Percentiles rank a stretch among this genome's conserved stretches.
phyloP scores from a whole-genome alignment of 78 protist species.

The Dictyostelium citrinum region DNA sequence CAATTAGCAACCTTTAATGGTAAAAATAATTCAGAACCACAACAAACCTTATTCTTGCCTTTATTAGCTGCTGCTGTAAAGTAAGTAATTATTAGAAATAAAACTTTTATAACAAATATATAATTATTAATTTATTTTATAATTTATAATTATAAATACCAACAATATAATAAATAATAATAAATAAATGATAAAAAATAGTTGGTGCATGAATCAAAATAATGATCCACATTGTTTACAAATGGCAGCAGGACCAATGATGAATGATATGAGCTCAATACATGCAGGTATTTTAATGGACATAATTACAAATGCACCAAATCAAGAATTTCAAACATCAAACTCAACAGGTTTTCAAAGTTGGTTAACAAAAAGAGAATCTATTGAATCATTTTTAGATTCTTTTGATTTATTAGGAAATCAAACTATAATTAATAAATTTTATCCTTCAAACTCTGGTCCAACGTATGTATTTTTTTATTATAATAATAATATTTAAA shows the following conservation, averaged over 20 bases:
- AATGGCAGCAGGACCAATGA: conserved; percentile 56
- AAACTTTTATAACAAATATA: too few species aligned
- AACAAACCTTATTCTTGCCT: conserved; percentile 32
- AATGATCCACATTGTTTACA: conserved; percentile 74
- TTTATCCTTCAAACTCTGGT: conserved; percentile 76
- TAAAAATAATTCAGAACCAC: not conserved
- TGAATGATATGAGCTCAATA: conserved; percentile 31
- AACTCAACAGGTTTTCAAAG: not conserved
- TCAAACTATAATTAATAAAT: conserved; percentile 53
- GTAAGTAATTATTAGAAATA: too few species aligned
- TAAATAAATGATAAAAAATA: not conserved
- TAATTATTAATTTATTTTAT: too few species aligned
- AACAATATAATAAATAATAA: not conserved
- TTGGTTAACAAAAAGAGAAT: conserved; percentile 16
- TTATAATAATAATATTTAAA: too few species aligned
- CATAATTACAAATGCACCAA: conserved; percentile 46
- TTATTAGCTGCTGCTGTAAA: conserved; percentile 58
- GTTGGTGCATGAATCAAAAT: conserved; percentile 43
- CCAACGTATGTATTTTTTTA: conserved; percentile 10
- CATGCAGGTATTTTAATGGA: conserved; percentile 59
- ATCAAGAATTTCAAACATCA: not conserved
- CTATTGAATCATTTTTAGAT: conserved; percentile 16
- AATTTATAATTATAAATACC: not conserved
- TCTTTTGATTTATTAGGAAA: conserved; percentile 29
- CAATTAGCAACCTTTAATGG: conserved; percentile 60